These are phyloP conservation scores for Maudiozyma saulgeensis DNA, from an alignment of 805 yeast species.

Conservation along the genomic window DNA sequence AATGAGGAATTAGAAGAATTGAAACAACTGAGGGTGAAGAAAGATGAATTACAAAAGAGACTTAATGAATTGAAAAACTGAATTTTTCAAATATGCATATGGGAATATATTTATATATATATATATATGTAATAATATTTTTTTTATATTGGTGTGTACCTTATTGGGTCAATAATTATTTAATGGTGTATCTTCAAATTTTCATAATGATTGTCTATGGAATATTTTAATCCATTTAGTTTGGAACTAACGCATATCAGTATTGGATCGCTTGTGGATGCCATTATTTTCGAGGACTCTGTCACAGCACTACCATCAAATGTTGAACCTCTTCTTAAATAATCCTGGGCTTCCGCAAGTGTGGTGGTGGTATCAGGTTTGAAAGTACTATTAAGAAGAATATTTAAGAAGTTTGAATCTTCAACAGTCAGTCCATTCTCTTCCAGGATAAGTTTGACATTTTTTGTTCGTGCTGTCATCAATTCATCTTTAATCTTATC, in stretches of 20 bases:
- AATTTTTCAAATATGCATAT: background rate
- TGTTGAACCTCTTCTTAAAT: slow-evolving; percentile 53
- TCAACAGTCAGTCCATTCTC: slow-evolving; percentile 30
- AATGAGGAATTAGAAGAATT: slow-evolving; percentile 25
- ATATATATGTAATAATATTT: background rate
- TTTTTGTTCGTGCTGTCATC: slow-evolving; percentile 34
- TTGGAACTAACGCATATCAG: slow-evolving; percentile 54
- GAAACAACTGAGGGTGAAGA: slow-evolving; percentile 17
- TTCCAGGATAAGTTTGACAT: slow-evolving; percentile 32
- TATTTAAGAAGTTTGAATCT: slow-evolving; percentile 26
- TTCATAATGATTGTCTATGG: slow-evolving; percentile 3
- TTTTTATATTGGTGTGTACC: background rate
- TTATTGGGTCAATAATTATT: too few species aligned
- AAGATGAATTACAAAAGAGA: slow-evolving; percentile 12
- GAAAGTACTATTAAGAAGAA: slow-evolving; percentile 26
- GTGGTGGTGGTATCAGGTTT: slow-evolving; percentile 23
- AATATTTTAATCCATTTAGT: slow-evolving; percentile 45
- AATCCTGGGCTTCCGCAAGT: slow-evolving; percentile 38
- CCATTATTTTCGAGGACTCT: slow-evolving; percentile 47
- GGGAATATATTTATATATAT: background rate
- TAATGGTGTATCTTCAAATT: slow-evolving; percentile 2
- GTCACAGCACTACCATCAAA: slow-evolving; percentile 50
- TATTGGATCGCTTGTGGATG: slow-evolving; percentile 58
- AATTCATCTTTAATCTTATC: slow-evolving; percentile 50
- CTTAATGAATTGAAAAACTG: slow-evolving; percentile 3